Conservation (phyloP, 768 basidiomycete genomes). For the Calvatia gigantea region DNA sequence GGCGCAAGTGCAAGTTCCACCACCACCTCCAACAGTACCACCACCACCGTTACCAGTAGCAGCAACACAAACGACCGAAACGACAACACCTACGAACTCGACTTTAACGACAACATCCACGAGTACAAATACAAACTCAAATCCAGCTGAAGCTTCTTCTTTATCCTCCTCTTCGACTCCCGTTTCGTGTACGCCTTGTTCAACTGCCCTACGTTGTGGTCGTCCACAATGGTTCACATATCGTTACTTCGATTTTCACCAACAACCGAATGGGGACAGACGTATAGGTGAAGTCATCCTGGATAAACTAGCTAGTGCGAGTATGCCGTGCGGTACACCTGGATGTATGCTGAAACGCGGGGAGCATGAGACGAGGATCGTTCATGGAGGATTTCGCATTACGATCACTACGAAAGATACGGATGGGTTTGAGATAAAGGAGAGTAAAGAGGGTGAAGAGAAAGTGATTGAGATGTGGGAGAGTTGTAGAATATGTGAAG, state of each 20-base stretch:
- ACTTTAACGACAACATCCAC: neutral
- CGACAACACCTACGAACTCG: conserved; percentile 11
- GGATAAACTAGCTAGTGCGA: conserved; percentile 26
- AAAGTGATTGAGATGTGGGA: conserved; percentile 41
- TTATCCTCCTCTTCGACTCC: conserved; percentile 13
- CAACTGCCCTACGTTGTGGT: conserved; percentile 35
- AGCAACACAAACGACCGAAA: no score
- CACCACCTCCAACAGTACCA: neutral
- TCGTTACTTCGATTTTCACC: conserved; percentile 42
- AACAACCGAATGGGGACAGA: conserved; percentile 25
- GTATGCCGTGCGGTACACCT: conserved; percentile 32
- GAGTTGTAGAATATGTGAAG: conserved; percentile 45
- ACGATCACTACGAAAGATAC: conserved; percentile 20
- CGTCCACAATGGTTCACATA: conserved; percentile 49
- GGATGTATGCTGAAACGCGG: conserved; percentile 31
- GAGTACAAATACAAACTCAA: no score
- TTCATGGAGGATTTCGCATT: conserved; percentile 33
- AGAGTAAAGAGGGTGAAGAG: conserved; percentile 11
- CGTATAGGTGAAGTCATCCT: conserved; percentile 42
- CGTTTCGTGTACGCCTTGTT: no score
- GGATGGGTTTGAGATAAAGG: conserved; percentile 5
- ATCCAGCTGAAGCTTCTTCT: neutral
- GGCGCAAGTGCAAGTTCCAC: neutral
- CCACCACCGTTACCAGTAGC: conserved; percentile 4
- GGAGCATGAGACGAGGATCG: conserved; percentile 44